Conservation (phyloP, 106 monocot species). For the Apostasia ramifera region DNA sequence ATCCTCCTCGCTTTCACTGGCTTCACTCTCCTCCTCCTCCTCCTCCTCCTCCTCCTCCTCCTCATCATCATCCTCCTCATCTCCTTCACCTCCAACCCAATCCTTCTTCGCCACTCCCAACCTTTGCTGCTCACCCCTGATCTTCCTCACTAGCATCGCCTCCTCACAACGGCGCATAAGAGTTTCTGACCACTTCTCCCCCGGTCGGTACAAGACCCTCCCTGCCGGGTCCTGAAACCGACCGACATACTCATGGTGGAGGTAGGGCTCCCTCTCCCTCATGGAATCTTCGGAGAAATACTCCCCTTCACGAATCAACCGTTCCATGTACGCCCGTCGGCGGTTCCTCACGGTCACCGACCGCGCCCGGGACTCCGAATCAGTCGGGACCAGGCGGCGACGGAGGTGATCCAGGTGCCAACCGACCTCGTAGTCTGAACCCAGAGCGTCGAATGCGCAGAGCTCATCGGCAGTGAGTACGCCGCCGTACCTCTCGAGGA, state of each 20-base stretch:
- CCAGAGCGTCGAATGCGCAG: conserved; percentile 37
- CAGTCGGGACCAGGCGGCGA: conserved; percentile 21
- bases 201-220: conserved; percentile 65
- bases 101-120: conserved; percentile 59
- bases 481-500: conserved; percentile 86
- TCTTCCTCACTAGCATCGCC: conserved; percentile 52
- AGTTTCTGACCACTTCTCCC: conserved; percentile 92
- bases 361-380: conserved; percentile 21
- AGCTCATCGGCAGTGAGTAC: conserved; percentile 61
- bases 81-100: conserved; percentile 54
- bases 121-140: conserved; percentile 74
- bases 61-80: conserved; percentile 29
- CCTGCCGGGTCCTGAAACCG: conserved; percentile 77
- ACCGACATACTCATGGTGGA: conserved; percentile 79
- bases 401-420: conserved; percentile 62
- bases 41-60: conserved; percentile 53
- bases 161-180: conserved; percentile 84
- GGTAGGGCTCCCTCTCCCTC: conserved; percentile 89
- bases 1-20: conserved; percentile 23
- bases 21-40: conserved; percentile 49
- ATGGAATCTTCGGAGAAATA: conserved; percentile 95
- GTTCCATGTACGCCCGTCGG: conserved; percentile 72
- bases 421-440: conserved; percentile 56
- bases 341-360: conserved; percentile 59
- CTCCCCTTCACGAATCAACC: conserved; percentile 43